Evolutionary conservation across 208 protist genomes (phyloP).

Genomic region (Leishmania martiniquensis): DNA sequence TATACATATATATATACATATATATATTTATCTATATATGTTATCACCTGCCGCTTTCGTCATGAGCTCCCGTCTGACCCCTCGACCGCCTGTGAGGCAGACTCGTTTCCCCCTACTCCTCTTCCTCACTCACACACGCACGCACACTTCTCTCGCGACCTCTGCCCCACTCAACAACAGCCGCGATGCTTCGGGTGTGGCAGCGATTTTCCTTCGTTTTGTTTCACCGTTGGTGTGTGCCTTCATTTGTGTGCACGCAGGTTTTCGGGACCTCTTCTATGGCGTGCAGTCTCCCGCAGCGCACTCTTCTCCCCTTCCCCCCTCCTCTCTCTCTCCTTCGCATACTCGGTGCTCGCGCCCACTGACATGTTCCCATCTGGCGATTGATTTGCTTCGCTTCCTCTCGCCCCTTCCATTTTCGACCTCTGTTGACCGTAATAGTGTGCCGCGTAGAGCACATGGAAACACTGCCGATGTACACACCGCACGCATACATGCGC

Average conservation of each 20-base stretch:
- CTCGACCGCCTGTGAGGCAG: no score
- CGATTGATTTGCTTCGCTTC: not conserved
- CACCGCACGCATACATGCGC: not conserved
- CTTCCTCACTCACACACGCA: no score
- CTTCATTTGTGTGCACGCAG: not conserved
- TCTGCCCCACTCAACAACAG: no score
- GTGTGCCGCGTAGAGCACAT: not conserved
- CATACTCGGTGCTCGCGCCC: not conserved
- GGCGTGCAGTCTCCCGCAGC: not conserved
- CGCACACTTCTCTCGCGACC: no score
- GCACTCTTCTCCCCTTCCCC: not conserved
- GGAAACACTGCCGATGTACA: not conserved
- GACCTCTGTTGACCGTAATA: not conserved
- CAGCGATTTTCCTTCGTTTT: no score
- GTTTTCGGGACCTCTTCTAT: not conserved
- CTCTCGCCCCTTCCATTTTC: not conserved
- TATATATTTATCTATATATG: no score
- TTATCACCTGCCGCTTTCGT: no score
- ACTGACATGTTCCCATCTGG: not conserved
- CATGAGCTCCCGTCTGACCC: no score
- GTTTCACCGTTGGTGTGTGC: no score
- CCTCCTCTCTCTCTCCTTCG: not conserved
- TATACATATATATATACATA: constrained; percentile 14
- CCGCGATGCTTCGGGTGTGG: no score
- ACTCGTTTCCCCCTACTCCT: no score